phyloP scores from a whole-genome alignment of 768 basidiomycete genomes.

The Tubosaeta sp. region DNA sequence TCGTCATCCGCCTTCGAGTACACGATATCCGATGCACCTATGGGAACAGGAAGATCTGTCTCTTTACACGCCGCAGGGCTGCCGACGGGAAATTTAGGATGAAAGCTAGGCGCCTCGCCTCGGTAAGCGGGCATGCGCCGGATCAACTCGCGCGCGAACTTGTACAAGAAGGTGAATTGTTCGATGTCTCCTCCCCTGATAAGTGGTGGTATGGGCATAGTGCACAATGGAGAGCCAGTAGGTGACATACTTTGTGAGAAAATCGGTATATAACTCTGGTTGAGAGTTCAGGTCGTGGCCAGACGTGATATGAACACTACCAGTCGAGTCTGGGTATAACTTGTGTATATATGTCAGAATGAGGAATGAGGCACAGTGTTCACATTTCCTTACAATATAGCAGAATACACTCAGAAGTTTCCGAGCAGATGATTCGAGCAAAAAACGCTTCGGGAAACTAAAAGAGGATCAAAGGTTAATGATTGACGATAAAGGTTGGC shows the following conservation, averaged over 20 bases:
- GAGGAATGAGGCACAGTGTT: no score
- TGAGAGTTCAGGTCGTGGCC: slow-evolving; percentile 38
- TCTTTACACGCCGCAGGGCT: slow-evolving; percentile 24
- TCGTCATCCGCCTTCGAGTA: slow-evolving; percentile 33
- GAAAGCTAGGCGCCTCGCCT: slow-evolving; percentile 4
- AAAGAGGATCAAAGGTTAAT: not conserved
- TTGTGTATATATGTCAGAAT: slow-evolving; percentile 4
- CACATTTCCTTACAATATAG: not conserved
- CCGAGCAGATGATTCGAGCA: not conserved
- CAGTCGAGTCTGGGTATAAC: slow-evolving; percentile 42
- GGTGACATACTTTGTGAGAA: slow-evolving; percentile 37
- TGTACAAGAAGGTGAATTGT: slow-evolving; percentile 50
- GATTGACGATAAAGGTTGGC: not conserved
- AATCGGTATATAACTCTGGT: slow-evolving; percentile 43
- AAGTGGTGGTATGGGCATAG: not conserved
- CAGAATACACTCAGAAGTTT: not conserved
- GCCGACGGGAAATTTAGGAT: slow-evolving; percentile 26
- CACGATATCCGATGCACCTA: slow-evolving; percentile 27
- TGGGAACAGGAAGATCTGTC: slow-evolving; percentile 15
- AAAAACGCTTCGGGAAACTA: slow-evolving; percentile 12
- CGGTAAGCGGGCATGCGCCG: slow-evolving; percentile 43
- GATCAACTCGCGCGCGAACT: slow-evolving; percentile 47
- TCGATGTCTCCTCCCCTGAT: slow-evolving; percentile 35
- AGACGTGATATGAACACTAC: slow-evolving; percentile 44
- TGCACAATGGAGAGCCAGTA: not conserved